Base-by-base conservation (phyloP, 805 yeast genomes). In the Saccharomycopsis malanga region DNA sequence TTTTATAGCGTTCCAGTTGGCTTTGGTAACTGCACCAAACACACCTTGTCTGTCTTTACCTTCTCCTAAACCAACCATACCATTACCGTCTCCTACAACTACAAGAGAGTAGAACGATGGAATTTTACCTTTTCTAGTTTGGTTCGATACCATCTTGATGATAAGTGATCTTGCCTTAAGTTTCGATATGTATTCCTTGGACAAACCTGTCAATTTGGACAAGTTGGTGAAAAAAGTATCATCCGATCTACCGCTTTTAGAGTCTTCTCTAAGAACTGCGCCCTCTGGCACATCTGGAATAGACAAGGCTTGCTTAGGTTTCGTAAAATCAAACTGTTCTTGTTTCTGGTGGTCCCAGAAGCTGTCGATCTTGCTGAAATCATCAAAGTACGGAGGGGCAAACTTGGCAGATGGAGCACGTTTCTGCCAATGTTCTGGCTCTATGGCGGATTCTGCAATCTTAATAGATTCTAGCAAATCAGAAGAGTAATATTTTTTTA, bases 21-120 rank as follows among this genome's bases (percentile, higher is more conserved):
- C 96, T 61, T 87, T 85, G 35, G 76, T 68, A 29, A 82, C 74
- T 2, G 98, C 96, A 46, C 75, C 74, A 44, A 83, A 69, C 68
- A 83, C 76, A 50, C 83, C 87, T 47, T 77, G 81, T 56, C 87
- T 72, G 52, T 93, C 91, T 61, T 86, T 87, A 53, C 98, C 98
- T 64, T 88, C 95, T 42, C 98, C 98, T 42, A 89, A 70, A 32
- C 98, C 98, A 50, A 93, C 72, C 83, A 87, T 84, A 54, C 98
- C 98, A 54, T 86, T 84, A 46, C 81, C 76, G 65, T 93, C 95
- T 41, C 98, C 98, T 14, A 85, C 96, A 32, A 88, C 84, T 12
- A 88, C 91, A 53, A 93, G 65, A 0, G 88, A 83, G 65, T 85
- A 91, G 63, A 79, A 82, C 34, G 87, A 77, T 44, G 83, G 79